Conservation (phyloP, 1,139 yeast species). For the Suhomyces bokatorum region DNA sequence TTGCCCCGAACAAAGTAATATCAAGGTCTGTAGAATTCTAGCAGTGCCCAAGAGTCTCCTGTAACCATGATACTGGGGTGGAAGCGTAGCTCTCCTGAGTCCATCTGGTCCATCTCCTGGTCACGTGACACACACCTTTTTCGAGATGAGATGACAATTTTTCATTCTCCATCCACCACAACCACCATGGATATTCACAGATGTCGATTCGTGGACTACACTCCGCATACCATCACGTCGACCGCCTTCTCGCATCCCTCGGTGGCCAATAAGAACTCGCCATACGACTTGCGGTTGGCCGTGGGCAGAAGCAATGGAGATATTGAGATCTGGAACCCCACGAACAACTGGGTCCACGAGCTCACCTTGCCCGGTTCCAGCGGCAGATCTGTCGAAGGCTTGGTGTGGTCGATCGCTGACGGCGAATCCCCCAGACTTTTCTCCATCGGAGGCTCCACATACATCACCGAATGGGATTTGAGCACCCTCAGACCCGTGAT, state of each 20-base stretch:
- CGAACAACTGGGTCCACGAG: conserved; percentile 58
- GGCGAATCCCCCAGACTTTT: conserved; percentile 65
- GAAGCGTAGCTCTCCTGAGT: too few species aligned
- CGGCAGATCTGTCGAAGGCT: conserved; percentile 85
- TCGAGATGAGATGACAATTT: conserved; percentile 15
- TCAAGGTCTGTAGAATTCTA: too few species aligned
- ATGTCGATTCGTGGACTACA: conserved; percentile 87
- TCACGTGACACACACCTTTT: conserved; percentile 10
- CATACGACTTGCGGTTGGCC: conserved; percentile 73
- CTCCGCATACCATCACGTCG: conserved; percentile 84
- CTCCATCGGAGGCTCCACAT: conserved; percentile 92
- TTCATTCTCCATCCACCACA: conserved; percentile 7
- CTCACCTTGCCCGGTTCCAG: conserved; percentile 72
- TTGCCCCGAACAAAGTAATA: too few species aligned
- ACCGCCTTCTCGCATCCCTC: conserved; percentile 77
- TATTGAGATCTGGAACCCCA: conserved; percentile 95
- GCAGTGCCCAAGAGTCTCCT: too few species aligned
- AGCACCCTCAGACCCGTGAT: conserved; percentile 67
- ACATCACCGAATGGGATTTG: conserved; percentile 90
- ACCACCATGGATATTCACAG: conserved; percentile 75
- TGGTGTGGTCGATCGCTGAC: conserved; percentile 66
- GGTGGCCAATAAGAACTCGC: conserved; percentile 46
- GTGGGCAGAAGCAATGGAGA: conserved; percentile 94
- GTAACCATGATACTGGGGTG: too few species aligned
- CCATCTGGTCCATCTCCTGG: too few species aligned